Percentiles rank a stretch among this genome's conserved stretches.
phyloP scores from a whole-genome alignment of 2,329 filamentous ascomycete species.

The Lasiodiplodia citricola region DNA sequence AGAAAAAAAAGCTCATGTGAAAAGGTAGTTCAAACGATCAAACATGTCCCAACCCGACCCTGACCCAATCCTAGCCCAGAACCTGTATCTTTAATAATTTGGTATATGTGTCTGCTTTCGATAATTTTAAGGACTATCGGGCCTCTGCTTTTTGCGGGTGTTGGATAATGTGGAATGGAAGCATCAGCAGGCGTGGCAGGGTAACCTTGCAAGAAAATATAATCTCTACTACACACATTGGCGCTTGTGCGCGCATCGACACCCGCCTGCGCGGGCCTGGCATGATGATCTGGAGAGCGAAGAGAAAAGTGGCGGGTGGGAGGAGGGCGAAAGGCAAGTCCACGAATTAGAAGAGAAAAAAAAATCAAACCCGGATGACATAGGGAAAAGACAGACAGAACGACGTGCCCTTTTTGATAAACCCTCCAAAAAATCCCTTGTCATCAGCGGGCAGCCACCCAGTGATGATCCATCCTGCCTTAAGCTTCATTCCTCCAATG shows the following conservation, averaged over 20 bases:
- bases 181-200: not conserved
- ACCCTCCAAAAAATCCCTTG: not conserved
- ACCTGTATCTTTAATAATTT: not conserved
- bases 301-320: not conserved
- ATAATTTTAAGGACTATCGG: not conserved
- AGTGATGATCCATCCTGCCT: not conserved
- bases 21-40: not conserved
- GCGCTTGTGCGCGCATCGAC: not conserved
- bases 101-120: not conserved
- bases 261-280: not conserved
- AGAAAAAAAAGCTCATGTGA: not conserved
- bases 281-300: not conserved
- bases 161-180: not conserved
- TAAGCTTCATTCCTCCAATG: not conserved
- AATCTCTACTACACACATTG: constrained; percentile 22
- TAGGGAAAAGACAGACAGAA: constrained; percentile 23
- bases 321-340: constrained; percentile 7
- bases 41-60: not conserved
- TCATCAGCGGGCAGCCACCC: constrained; percentile 7
- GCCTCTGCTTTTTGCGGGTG: not conserved
- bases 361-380: not conserved
- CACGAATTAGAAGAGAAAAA: constrained; percentile 12
- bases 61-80: not conserved
- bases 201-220: not conserved
- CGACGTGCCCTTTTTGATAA: constrained; percentile 12